Evolutionary conservation across 768 basidiomycete species (phyloP).

Genomic region (Pleurotus djamor): DNA sequence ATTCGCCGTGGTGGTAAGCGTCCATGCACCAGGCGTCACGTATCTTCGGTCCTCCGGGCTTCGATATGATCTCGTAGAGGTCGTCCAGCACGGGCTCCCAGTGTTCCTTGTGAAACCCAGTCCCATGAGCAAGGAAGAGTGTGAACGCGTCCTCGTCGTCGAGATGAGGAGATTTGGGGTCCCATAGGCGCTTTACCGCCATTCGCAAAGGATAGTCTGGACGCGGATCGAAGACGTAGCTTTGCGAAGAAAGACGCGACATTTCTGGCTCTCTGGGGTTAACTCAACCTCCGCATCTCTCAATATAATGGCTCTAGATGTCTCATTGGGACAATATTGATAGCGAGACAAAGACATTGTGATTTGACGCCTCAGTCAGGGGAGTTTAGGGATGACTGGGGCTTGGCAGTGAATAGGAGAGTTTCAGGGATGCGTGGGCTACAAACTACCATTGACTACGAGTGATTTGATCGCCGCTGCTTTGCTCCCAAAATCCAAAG

Average conservation of each 20-base stretch:
- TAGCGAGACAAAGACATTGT: too few species aligned
- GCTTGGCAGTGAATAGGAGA: neutral
- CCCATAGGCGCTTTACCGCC: conserved; percentile 50
- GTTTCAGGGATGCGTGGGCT: neutral
- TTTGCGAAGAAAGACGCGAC: conserved; percentile 15
- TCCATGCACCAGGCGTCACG: conserved; percentile 52
- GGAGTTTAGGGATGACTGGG: neutral
- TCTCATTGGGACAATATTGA: too few species aligned
- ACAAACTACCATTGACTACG: neutral
- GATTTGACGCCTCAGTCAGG: too few species aligned
- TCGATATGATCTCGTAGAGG: conserved; percentile 27
- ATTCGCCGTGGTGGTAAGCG: conserved; percentile 54
- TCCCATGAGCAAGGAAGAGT: conserved; percentile 50
- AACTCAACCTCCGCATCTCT: too few species aligned
- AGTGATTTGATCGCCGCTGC: conserved; percentile 5
- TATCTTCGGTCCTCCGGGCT: conserved; percentile 26
- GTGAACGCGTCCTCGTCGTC: conserved; percentile 40
- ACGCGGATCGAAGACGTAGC: conserved; percentile 50
- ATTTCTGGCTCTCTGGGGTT: neutral
- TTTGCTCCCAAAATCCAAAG: conserved; percentile 2
- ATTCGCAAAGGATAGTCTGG: conserved; percentile 47
- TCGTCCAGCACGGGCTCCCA: conserved; percentile 57
- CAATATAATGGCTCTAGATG: too few species aligned
- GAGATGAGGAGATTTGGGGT: conserved; percentile 25
- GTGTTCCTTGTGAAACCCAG: conserved; percentile 56